A percentile compares a stretch with the other conserved stretches of the same genome.
These are phyloP conservation scores for Wallemia ichthyophaga DNA, from an alignment of 1,284 basidiomycete species.

Conservation along the genomic window DNA sequence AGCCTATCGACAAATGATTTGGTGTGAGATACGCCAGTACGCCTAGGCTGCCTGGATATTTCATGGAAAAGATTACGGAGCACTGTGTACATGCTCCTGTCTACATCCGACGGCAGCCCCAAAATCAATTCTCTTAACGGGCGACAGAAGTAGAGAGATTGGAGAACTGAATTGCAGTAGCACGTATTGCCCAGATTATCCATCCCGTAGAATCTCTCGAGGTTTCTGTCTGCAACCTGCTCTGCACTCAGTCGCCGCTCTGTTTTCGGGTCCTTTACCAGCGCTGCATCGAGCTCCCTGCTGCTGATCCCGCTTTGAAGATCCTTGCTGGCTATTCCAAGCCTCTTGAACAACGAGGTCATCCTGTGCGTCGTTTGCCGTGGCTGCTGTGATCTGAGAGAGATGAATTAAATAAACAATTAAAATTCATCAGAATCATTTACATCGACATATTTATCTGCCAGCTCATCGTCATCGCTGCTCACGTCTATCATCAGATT, in stretches of 20 bases:
- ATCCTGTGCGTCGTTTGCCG: too few species aligned
- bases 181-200: constrained; percentile 80
- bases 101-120: neutral
- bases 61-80: constrained; percentile 64
- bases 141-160: constrained; percentile 68
- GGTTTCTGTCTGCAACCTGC: constrained; percentile 3
- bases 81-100: constrained; percentile 34
- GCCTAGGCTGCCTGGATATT: constrained; percentile 24
- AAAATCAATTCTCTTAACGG: constrained; percentile 43
- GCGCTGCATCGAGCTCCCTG: neutral
- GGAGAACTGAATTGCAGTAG: constrained; percentile 91
- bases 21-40: constrained; percentile 52
- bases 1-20: constrained; percentile 68
- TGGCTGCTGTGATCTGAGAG: neutral
- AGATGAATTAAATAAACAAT: neutral
- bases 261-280: neutral
- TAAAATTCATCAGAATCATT: neutral
- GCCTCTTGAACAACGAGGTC: neutral
- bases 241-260: neutral
- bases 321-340: neutral
- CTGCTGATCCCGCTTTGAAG: neutral
- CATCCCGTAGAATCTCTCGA: constrained; percentile 34
- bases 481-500: neutral
- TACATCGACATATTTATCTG: neutral
- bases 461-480: neutral